These are phyloP conservation scores for Saxispiralis lemnorum DNA, from an alignment of 495 filamentous ascomycete species.

Conservation along the genomic window DNA sequence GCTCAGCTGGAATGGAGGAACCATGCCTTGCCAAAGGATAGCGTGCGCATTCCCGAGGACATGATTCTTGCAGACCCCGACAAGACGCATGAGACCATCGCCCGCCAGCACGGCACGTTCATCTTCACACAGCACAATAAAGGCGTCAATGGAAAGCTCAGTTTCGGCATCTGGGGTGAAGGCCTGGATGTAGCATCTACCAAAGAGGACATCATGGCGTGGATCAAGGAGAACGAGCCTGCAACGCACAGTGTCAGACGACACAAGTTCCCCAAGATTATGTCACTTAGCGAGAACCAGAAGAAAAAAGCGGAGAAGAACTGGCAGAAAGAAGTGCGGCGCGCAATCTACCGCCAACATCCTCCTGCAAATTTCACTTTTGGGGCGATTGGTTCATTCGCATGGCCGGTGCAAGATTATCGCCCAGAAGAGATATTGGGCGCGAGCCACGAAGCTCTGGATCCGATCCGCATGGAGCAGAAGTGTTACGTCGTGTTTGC, in stretches of 20 bases:
- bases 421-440: conserved; percentile 13
- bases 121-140: conserved; percentile 4
- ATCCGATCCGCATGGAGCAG: conserved; percentile 16
- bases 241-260: background rate
- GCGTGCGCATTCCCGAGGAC: conserved; percentile 6
- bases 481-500: conserved; percentile 13
- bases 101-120: conserved; percentile 5
- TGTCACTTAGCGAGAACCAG: conserved; percentile 8
- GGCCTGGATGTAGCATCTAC: conserved; percentile 3
- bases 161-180: conserved; percentile 12
- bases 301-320: conserved; percentile 6
- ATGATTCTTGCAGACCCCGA: conserved; percentile 1
- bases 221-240: conserved; percentile 2
- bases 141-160: background rate
- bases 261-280: conserved; percentile 8
- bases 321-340: conserved; percentile 5
- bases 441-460: conserved; percentile 13
- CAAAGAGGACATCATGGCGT: background rate
- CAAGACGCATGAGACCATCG: conserved; percentile 1
- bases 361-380: conserved; percentile 5
- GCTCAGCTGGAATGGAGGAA: conserved; percentile 10
- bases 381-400: conserved; percentile 9
- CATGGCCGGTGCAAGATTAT: conserved; percentile 14
- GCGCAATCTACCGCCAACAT: conserved; percentile 10
- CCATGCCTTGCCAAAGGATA: background rate